Evolutionary conservation across 73 alveolate species (phyloP).

Genomic region (Effrenium voratum): DNA sequence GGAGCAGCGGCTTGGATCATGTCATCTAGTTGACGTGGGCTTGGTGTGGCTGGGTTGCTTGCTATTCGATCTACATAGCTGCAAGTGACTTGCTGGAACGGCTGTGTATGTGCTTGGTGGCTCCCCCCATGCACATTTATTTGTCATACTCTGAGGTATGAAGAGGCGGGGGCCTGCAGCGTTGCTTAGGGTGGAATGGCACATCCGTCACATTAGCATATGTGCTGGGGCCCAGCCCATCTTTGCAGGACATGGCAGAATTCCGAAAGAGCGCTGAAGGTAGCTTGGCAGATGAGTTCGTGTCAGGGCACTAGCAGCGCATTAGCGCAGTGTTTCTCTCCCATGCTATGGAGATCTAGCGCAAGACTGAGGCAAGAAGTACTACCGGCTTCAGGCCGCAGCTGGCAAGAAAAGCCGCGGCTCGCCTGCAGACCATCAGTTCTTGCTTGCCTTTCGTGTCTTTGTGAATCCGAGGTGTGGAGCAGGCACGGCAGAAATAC

Average conservation of each 20-base stretch:
- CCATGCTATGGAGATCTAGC: no score
- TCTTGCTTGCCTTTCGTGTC: neutral
- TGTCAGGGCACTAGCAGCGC: no score
- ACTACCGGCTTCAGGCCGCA: conserved; percentile 63
- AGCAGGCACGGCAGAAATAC: conserved; percentile 14
- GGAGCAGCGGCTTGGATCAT: conserved; percentile 45
- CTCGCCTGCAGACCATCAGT: neutral
- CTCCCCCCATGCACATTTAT: neutral
- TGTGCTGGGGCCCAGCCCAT: neutral
- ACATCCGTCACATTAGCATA: neutral
- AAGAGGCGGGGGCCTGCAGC: conserved; percentile 43
- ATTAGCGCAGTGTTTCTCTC: no score
- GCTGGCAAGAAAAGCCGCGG: conserved; percentile 37
- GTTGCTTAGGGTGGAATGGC: neutral
- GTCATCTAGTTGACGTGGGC: no score
- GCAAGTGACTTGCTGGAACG: no score
- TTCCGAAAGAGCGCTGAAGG: conserved; percentile 65
- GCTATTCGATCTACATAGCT: no score
- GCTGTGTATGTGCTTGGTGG: no score
- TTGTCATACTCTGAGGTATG: conserved; percentile 4
- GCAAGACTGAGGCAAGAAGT: conserved; percentile 78
- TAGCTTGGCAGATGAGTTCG: neutral
- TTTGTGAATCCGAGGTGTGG: neutral
- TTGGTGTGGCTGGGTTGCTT: no score
- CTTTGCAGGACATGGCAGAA: conserved; percentile 31